Base-by-base conservation (phyloP, 2,329 filamentous ascomycete genomes). In the Sphaerostilbella broomeana region DNA sequence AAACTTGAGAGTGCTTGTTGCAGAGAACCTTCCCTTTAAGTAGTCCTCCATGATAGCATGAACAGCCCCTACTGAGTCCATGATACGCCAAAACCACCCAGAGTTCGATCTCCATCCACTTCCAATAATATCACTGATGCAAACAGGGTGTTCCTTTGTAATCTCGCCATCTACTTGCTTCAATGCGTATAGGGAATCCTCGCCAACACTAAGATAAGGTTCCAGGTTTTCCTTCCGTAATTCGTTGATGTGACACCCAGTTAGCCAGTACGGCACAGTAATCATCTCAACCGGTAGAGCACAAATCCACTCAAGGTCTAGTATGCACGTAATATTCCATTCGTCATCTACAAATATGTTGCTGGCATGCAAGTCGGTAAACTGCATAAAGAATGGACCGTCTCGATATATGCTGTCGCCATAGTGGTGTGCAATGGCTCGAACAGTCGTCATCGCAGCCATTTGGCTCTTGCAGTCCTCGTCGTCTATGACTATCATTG, bases 291-390 rank as follows among this genome's bases (percentile, higher is more conserved):
- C 25, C 11, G 56, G 54, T n/a, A 38, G 41, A 12, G 53, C 44
- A 29, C 47, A 55, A 16, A 54, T 50, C 54, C 53, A 63, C 43
- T 64, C 58, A 4, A 61, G 50, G 35, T 63, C 59, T 40, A 63
- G 53, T 8, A 63, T 34, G 32, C 36, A 46, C 21, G 47, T 56
- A 21, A 63, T 47, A 32, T 59, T 53, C 56, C 58, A 62, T 26
- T 60, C 35, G 11, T 52, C 35, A 38, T 64, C 59, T 4, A 63
- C 58, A 35, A 63, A 55, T 11, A 63, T 58, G 40, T 69, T 68
- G 40, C 60, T 61, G 32, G 53, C 48, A 30, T 65, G 62, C 15
- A 67, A 43, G 43, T 67, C 59, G 17, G 56, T 62, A 1, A 67
- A 51, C 1, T 35, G 48, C 20, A 56, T 47, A 16, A 54, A 38